A percentile compares a stretch with the other conserved stretches of the same genome.
Conservation (phyloP, 805 yeast genomes). For the Zygosaccharomyces kombuchaensis region DNA sequence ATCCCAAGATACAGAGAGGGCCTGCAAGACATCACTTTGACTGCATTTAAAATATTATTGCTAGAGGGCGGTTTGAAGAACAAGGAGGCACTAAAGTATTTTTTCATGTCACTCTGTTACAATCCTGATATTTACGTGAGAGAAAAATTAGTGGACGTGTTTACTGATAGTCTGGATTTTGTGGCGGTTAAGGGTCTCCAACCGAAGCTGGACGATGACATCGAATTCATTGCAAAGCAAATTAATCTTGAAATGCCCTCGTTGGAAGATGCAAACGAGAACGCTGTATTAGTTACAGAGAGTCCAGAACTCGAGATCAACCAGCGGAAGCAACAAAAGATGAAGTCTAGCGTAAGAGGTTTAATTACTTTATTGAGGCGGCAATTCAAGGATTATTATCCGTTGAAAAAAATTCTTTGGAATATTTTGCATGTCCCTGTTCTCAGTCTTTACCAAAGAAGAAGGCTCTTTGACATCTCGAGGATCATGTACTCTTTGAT, state of each 20-base stretch:
- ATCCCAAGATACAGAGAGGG: conserved; percentile 27
- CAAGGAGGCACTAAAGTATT: conserved; percentile 52
- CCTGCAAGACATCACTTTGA: conserved; percentile 49
- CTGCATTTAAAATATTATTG: conserved; percentile 68
- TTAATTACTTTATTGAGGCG: conserved; percentile 23
- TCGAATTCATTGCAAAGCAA: conserved; percentile 35
- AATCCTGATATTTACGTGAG: conserved; percentile 54
- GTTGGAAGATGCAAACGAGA: conserved; percentile 18
- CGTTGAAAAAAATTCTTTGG: conserved; percentile 65
- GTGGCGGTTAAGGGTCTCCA: conserved; percentile 65
- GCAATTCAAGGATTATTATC: conserved; percentile 41
- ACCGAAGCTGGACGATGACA: conserved; percentile 62
- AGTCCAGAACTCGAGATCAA: conserved; percentile 21
- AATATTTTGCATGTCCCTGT: conserved; percentile 58
- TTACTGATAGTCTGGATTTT: conserved; percentile 53
- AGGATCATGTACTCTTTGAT: conserved; percentile 60
- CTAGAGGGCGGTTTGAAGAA: conserved; percentile 75
- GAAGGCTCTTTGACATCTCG: conserved; percentile 59
- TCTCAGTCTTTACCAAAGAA: conserved; percentile 53
- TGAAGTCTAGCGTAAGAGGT: conserved; percentile 29
- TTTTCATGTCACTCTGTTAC: conserved; percentile 51
- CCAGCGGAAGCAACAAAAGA: conserved; percentile 21
- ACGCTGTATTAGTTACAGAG: conserved; percentile 20
- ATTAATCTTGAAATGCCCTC: conserved; percentile 22
- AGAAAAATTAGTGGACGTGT: conserved; percentile 42